Evolutionary conservation across 1,139 yeast genomes (phyloP).

Genomic region (Suhomyces maxii): DNA sequence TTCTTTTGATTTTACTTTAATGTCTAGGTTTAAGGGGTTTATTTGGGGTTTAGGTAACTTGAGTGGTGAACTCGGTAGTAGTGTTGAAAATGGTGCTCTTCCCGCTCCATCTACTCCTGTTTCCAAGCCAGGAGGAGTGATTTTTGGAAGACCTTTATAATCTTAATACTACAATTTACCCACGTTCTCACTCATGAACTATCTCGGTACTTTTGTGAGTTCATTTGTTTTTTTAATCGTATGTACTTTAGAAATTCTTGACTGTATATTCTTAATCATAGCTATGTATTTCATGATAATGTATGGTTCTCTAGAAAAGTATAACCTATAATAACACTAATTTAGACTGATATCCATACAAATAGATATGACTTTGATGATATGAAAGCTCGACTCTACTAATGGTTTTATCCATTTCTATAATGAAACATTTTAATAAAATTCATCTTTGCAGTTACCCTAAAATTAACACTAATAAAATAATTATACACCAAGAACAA

Average conservation of each 20-base stretch:
- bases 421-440: too few relatives aligned
- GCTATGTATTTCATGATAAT: too few relatives aligned
- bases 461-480: conserved; percentile 2
- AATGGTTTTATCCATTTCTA: too few relatives aligned
- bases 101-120: conserved; percentile 27
- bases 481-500: conserved; percentile 13
- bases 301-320: too few relatives aligned
- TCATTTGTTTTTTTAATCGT: too few relatives aligned
- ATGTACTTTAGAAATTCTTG: conserved; percentile 6
- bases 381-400: too few relatives aligned
- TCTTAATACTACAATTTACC: too few relatives aligned
- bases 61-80: conserved; percentile 16
- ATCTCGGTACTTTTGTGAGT: too few relatives aligned
- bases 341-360: too few relatives aligned
- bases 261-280: too few relatives aligned
- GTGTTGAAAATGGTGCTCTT: conserved; percentile 18
- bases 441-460: neutral
- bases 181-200: neutral
- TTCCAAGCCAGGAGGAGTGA: conserved; percentile 28
- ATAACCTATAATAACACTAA: too few relatives aligned
- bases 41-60: conserved; percentile 53
- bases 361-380: too few relatives aligned
- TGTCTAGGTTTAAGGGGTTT: conserved; percentile 46
- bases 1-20: conserved; percentile 34
- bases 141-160: conserved; percentile 36